Base-by-base conservation (phyloP, 352 stramenopile genomes). In the Hyaloperonospora brassicae region DNA sequence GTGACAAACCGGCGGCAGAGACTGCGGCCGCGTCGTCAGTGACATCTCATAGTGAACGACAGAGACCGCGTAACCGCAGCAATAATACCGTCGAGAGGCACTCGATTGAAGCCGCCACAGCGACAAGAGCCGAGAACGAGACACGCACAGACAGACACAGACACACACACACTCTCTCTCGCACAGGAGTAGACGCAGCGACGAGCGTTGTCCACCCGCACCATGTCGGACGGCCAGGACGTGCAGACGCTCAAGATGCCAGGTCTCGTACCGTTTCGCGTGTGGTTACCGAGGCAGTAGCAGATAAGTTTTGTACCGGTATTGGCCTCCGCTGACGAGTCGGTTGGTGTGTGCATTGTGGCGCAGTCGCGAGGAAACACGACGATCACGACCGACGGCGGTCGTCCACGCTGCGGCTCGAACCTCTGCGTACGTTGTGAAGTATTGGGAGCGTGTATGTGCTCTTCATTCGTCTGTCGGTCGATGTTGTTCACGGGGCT, bases 301-400 rank as follows among this genome's bases (percentile, higher is more conserved):
- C 27, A 8, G 27, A 0, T 34, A 9, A 8, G 27, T 27, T 3
- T 25, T 44, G 17, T 17, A 44, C 39, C 39, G 39, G 39, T 27
- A 44, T 44, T 47, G 17, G 17, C 17, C 17, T 47, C 10, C 27
- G 27, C 4, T 34, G 4, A 4, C 8, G 4, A 34, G 4, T 34
- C 8, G 27, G 27, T 4, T 34, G 4, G 27, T 34, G 4, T 34
- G 4, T 34, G 8, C 4, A 9, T 4, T 8, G 4, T 34, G 27
- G 4, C 27, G 12, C 27, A 69, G 73, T 77, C 45, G 57, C 74
- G 31, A 74, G 78, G 52, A 86, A 87, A 55, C 78, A 85, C 40
- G 78, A 89, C 24, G 79, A 89, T 35, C 17, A 73, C 5, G 79
- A 89, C 21, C 67, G 76, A 1, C 72, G 79, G 21, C 74, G 76